Evolutionary conservation across 2,329 filamentous ascomycete genomes (phyloP).

Genomic region (Trichoderma guizhouense): DNA sequence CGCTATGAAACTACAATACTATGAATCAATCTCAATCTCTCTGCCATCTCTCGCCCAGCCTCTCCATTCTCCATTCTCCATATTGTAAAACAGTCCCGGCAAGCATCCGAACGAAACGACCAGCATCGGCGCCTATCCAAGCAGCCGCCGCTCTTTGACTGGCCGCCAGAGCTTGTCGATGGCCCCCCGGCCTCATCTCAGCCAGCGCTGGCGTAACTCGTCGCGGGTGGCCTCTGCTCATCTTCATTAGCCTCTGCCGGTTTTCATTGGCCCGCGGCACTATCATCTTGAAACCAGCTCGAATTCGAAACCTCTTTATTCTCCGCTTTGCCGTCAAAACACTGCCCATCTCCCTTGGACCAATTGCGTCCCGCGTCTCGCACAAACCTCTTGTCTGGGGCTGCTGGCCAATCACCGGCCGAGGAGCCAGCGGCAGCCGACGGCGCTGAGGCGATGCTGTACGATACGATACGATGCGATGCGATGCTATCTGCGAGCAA

Average conservation of each 20-base stretch:
- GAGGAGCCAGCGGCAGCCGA: background rate
- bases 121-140: background rate
- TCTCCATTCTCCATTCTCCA: background rate
- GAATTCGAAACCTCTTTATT: conserved; percentile 2
- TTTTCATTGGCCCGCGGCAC: conserved; percentile 15
- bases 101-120: conserved; percentile 1
- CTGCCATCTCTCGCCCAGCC: background rate
- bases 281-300: conserved; percentile 15
- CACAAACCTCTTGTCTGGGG: background rate
- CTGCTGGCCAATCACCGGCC: background rate
- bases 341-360: background rate
- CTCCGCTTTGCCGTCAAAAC: background rate
- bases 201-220: background rate
- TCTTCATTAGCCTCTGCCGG: background rate
- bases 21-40: background rate
- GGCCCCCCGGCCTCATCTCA: background rate
- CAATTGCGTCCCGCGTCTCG: background rate
- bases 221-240: background rate
- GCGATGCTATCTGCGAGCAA: background rate
- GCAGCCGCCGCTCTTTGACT: background rate
- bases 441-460: background rate
- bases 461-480: background rate
- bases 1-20: no score
- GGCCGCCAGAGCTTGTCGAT: background rate
- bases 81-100: background rate